phyloP scores from a whole-genome alignment of 2,329 filamentous ascomycete species.

The Fusarium sp. region DNA sequence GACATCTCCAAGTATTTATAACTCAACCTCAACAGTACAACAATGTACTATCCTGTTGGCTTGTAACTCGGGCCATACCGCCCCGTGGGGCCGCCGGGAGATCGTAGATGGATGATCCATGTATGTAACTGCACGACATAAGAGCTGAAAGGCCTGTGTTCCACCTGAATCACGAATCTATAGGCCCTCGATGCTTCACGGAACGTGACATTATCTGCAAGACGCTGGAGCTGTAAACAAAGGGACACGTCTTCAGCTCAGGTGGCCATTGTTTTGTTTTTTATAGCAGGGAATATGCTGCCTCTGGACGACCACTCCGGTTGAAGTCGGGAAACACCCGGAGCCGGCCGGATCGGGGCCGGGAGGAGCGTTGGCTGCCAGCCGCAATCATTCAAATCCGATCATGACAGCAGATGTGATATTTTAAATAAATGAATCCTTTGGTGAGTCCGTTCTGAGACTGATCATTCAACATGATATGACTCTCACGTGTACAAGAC shows the following conservation, averaged over 20 bases:
- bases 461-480: neutral
- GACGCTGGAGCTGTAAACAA: neutral
- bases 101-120: constrained; percentile 35
- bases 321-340: constrained; percentile 25
- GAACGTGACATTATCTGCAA: constrained; percentile 8
- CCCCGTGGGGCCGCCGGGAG: constrained; percentile 13
- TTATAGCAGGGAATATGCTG: neutral
- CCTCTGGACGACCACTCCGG: constrained; percentile 8
- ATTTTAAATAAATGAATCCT: too few species aligned
- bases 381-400: neutral
- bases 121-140: constrained; percentile 24
- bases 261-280: constrained; percentile 18
- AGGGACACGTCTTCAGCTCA: constrained; percentile 1
- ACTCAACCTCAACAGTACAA: neutral
- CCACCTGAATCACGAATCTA: constrained; percentile 12
- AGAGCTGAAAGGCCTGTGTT: constrained; percentile 20
- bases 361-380: neutral
- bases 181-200: constrained; percentile 4
- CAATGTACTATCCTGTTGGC: neutral
- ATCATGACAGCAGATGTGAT: too few species aligned
- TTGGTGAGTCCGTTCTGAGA: fast-evolving
- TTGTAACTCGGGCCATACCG: constrained; percentile 1
- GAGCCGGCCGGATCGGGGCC: constrained; percentile 23
- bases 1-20: constrained; percentile 25
- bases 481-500: neutral